Base-by-base conservation (phyloP, 1,284 basidiomycete species). In the Gymnopus androsaceus region DNA sequence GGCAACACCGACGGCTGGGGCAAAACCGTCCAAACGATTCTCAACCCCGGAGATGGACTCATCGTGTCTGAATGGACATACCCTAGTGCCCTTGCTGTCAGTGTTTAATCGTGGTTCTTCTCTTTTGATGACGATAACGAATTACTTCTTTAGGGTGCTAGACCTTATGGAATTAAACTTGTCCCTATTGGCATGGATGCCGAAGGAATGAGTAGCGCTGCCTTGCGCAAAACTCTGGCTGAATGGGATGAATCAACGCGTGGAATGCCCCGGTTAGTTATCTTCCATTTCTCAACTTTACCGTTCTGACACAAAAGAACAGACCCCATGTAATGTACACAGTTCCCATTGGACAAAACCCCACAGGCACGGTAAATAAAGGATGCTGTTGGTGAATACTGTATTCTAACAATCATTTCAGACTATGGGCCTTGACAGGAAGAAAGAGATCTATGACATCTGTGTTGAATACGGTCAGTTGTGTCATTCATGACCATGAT, bases 1-100 rank as follows among this genome's bases (percentile, higher is more conserved):
- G 91, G 91, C 15, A 90, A 90, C 59, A 94, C 92, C 0, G 92
- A 92, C 66, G 91, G 82, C 34, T 91, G 84, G 84, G 63, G 68
- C 49, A 83, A 83, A 61, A 72, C 74, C 12, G 70, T 81, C 3
- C 68, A 69, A 41, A 82, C 82, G 5, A 71, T 94, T 12, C 83
- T 84, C 66, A 88, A 94, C 64, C 79, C 79, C 1, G 91, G 90
- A 7, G 90, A 94, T 62, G 79, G 80, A 7, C 75, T 92, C 45
- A 68, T 94, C 2, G 81, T 84, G 15, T 86, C 88, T 51, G 85
- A 86, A 63, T 88, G 85, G 85, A 82, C 85, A 0, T 92, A 89
- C 65, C 84, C 87, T 2, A 84, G 78, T 37, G 74, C 79, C 1
- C 48, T 83, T 1, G 70, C 73, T 5, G 62, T 61, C 14, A 17